Evolutionary conservation across 495 filamentous ascomycete species (phyloP), one percentile per base, ranked within the genome.

Genomic region (Astrothelium subdiscretum): DNA sequence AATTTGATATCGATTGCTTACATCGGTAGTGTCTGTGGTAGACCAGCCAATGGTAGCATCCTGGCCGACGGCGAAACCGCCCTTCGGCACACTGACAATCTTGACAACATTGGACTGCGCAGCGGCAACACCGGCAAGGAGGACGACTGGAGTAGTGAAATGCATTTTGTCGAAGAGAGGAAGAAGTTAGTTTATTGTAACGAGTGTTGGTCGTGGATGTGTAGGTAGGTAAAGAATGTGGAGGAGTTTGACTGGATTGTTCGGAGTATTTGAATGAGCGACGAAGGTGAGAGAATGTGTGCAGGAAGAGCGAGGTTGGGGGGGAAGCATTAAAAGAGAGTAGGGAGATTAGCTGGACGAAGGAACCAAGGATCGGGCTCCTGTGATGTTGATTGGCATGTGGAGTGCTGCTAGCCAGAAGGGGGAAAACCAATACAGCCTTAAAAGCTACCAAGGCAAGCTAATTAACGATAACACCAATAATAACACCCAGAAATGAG

Each of bases 81-180:
- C 52, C 27, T 61, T 58, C 3, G 63, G 63, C 32, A 66, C 60
- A 57, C 62, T 31, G 20, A 58, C 66, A 65, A 74, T 68, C 54
- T 48, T 58, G 48, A 74, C 44, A 31, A 66, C 65, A 5, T 44
- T 31, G 32, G 67, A 68, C 54, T 67, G 68, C 44, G 71, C 71
- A 52, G 68, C 65, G 40, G 67, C 68, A 51, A 70, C n/a, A 32
- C 63, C 59, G 15, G 59, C 67, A 43, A 74, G 60, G 51, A 64
- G 71, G 57, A 59, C 44, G 29, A 63, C 64, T 26, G 48, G 15
- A 27, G 48, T 29, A 54, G 48, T 24, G 48, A 27, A 54, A 54
- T 54, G 48, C 48, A 54, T 54, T 26, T 5, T 54, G 15, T 29
- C 8, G 24, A 29, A 5, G 26, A 11, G 0, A 29, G 24, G 43